A percentile compares a stretch with the other conserved stretches of the same genome.
Evolutionary conservation across 768 basidiomycete species (phyloP).

Genomic region (Leccinum boreale): DNA sequence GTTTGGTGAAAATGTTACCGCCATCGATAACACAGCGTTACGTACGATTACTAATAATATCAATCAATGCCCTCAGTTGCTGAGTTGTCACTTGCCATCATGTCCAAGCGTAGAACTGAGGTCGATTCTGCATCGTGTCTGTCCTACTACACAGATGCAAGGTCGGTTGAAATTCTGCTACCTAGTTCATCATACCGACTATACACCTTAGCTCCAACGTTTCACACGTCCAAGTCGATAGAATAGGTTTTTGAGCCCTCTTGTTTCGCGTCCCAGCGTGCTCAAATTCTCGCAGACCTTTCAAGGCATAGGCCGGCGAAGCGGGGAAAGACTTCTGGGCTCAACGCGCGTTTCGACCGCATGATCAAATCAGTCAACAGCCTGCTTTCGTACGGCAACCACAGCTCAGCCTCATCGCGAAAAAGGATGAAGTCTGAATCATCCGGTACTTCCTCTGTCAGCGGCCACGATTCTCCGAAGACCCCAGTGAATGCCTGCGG

Average conservation of each 20-base stretch:
- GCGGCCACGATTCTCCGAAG: slow-evolving; percentile 38
- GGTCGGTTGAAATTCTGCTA: slow-evolving; percentile 4
- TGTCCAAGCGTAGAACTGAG: slow-evolving; percentile 1
- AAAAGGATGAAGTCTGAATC: slow-evolving; percentile 32
- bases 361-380: slow-evolving; percentile 62
- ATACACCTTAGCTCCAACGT: neutral
- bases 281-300: slow-evolving; percentile 7
- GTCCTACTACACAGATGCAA: slow-evolving; percentile 8
- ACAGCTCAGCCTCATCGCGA: slow-evolving; percentile 22
- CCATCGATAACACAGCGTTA: too few species aligned
- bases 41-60: too few species aligned
- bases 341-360: slow-evolving; percentile 61
- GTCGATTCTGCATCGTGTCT: slow-evolving; percentile 14
- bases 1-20: too few species aligned
- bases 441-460: slow-evolving; percentile 43
- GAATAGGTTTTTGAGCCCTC: slow-evolving; percentile 13
- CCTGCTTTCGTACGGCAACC: slow-evolving; percentile 25
- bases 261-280: neutral
- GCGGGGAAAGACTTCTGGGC: slow-evolving; percentile 44
- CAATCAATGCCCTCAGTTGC: too few species aligned
- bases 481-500: slow-evolving; percentile 42
- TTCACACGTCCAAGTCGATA: neutral
- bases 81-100: neutral
- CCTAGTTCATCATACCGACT: neutral
- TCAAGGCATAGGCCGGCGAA: slow-evolving; percentile 32